Evolutionary conservation across 116 monocot species (phyloP), one percentile per base, ranked within the genome.

Genomic region (Phalaenopsis hybrid): DNA sequence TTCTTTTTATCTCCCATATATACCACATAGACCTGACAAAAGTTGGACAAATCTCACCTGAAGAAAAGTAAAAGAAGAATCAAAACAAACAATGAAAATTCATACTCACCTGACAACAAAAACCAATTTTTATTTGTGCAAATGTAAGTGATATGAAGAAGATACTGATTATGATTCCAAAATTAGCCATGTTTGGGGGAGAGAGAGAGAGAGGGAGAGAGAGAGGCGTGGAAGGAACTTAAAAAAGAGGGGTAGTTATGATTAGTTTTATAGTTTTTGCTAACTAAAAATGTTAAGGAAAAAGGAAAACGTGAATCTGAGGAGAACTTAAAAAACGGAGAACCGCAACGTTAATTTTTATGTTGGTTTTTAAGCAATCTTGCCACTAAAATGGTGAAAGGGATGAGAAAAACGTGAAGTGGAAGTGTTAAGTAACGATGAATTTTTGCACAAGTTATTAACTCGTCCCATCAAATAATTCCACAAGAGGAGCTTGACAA

Each of bases 1-100:
- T 75, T 79, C 45, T 69, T 81, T 50, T 80, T 88, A 55, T 84
- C 82, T 43, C 90, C 92, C 92, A 92, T 92, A 48, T 90, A 92
- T 50, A 87, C 90, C 21, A 90, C 86, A 85, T 92, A 88, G 23
- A 90, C 90, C 92, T 92, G 55, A 13, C 37, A 37, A 23, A 9
- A 72, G 13, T 37, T 13, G 13, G 2, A n/a, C 12, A 25, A 84
- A 55, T 15, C 69, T 8, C 15, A 34, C 17, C 13, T 48, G 48
- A 9, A 48, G n/a, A 2, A 44, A 34, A 68, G 4, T 23, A 6
- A 63, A 57, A 49, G 23, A 31, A 16, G 41, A 5, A 0, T 37
- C 73, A 9, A 46, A 65, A 52, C n/a, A 61, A 65, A 20, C 21
- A 68, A n/a, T 6, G 20, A 75, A 55, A 75, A 46, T 31, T 44